phyloP scores from a whole-genome alignment of 2,329 filamentous ascomycete genomes.

The Dactylonectria estremocensis region DNA sequence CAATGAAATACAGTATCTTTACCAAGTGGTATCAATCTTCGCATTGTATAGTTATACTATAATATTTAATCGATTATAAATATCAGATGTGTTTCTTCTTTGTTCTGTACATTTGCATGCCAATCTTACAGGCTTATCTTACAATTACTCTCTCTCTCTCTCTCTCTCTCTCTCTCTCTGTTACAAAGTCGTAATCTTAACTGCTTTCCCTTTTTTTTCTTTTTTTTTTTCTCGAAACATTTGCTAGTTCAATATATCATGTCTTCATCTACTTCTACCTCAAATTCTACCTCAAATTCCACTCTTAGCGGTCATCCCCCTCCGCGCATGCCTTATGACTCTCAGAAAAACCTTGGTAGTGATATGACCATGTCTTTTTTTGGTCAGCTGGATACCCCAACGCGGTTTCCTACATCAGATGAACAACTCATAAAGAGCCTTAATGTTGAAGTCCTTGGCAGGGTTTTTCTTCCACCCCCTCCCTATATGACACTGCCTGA shows the following conservation, averaged over 20 bases:
- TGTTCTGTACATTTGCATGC: slow-evolving; percentile 9
- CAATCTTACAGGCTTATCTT: slow-evolving; percentile 6
- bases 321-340: slow-evolving; percentile 13
- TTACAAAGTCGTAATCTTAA: slow-evolving; percentile 5
- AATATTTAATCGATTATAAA: slow-evolving; percentile 3
- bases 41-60: slow-evolving; percentile 10
- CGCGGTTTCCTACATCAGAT: slow-evolving; percentile 17
- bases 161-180: neutral
- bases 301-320: slow-evolving; percentile 23
- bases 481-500: slow-evolving; percentile 9
- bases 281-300: slow-evolving; percentile 21
- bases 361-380: slow-evolving; percentile 26
- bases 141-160: slow-evolving; percentile 8
- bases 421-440: neutral
- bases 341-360: slow-evolving; percentile 18
- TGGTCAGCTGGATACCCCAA: slow-evolving; percentile 4
- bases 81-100: slow-evolving; percentile 12
- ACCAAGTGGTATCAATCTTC: slow-evolving; percentile 8
- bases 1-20: neutral
- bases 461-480: slow-evolving; percentile 15
- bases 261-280: slow-evolving; percentile 22
- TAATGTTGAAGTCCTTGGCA: neutral
- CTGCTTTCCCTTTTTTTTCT: neutral
- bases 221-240: neutral
- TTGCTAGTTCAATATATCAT: slow-evolving; percentile 13